Evolutionary conservation across 331 rosid species (phyloP).

Genomic region (Quercus lobata): DNA sequence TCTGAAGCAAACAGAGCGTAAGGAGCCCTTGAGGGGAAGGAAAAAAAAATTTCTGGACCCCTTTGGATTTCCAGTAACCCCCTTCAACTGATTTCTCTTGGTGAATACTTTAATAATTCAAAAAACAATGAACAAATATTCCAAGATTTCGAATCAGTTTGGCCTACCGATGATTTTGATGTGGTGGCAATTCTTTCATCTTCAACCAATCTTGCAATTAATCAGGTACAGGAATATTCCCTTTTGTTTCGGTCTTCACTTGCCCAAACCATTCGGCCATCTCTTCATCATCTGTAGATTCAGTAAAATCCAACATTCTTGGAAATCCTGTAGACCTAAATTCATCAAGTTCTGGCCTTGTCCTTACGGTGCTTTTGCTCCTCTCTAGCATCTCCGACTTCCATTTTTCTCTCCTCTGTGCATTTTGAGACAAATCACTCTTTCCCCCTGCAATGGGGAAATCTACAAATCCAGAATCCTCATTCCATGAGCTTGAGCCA

Average conservation of each 20-base stretch:
- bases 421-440: constrained; percentile 27
- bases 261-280: constrained; percentile 71
- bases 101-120: no score
- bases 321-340: constrained; percentile 17
- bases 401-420: constrained; percentile 37
- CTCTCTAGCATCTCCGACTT: constrained; percentile 38
- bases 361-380: constrained; percentile 16
- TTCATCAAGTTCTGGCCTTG: constrained; percentile 39
- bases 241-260: constrained; percentile 22
- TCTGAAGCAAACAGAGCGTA: not conserved
- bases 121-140: not conserved
- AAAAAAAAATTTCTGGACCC: not conserved
- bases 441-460: constrained; percentile 57
- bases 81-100: not conserved
- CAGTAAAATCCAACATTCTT: constrained; percentile 13
- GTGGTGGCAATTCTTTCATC: not conserved
- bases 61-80: not conserved
- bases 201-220: not conserved
- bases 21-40: not conserved
- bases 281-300: constrained; percentile 50
- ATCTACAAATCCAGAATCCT: constrained; percentile 31
- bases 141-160: not conserved
- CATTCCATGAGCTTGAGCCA: constrained; percentile 13
- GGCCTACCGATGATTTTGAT: not conserved
- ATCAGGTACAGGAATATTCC: not conserved